Percentiles rank a stretch among this genome's conserved stretches.
Conservation (phyloP, 352 stramenopile genomes). For the Hyaloperonospora brassicae region DNA sequence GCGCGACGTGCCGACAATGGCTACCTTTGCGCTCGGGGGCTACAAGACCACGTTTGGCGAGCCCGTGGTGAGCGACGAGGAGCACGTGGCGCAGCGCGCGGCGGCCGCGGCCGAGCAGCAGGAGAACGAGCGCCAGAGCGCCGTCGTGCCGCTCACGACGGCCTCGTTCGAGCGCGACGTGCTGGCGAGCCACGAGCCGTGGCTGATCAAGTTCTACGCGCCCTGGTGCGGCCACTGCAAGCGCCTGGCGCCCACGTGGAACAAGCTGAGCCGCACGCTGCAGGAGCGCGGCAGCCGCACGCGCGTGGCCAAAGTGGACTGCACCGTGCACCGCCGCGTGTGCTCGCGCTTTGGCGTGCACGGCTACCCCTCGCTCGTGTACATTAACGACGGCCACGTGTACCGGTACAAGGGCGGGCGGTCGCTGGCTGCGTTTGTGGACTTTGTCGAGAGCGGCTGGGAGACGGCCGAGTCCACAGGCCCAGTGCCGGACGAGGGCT, state of each 20-base stretch:
- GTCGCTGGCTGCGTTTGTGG: constrained; percentile 54
- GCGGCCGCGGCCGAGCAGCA: constrained; percentile 35
- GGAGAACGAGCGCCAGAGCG: constrained; percentile 45
- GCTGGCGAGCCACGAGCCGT: constrained; percentile 48
- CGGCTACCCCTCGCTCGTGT: constrained; percentile 74
- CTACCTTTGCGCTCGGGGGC: constrained; percentile 41
- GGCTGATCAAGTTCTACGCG: constrained; percentile 80
- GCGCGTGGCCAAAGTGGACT: constrained; percentile 64
- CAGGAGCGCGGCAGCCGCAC: constrained; percentile 52
- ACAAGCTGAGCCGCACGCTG: constrained; percentile 63
- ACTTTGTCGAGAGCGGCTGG: constrained; percentile 55
- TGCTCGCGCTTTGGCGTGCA: constrained; percentile 79
- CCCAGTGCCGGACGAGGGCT: constrained; percentile 52
- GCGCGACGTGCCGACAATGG: constrained; percentile 49
- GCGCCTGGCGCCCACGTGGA: constrained; percentile 61
- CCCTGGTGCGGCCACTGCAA: constrained; percentile 79
- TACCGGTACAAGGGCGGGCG: constrained; percentile 74
- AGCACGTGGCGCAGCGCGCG: constrained; percentile 45
- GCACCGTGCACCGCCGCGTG: constrained; percentile 70
- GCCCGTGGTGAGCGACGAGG: constrained; percentile 38
- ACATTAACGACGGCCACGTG: constrained; percentile 59
- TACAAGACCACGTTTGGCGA: constrained; percentile 72
- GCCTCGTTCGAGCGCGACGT: constrained; percentile 51
- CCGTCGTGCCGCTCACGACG: constrained; percentile 47
- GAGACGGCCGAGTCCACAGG: constrained; percentile 43